Evolutionary conservation across 805 yeast genomes (phyloP), one percentile per base, ranked within the genome.

Genomic region (Ascoidea rubescens): DNA sequence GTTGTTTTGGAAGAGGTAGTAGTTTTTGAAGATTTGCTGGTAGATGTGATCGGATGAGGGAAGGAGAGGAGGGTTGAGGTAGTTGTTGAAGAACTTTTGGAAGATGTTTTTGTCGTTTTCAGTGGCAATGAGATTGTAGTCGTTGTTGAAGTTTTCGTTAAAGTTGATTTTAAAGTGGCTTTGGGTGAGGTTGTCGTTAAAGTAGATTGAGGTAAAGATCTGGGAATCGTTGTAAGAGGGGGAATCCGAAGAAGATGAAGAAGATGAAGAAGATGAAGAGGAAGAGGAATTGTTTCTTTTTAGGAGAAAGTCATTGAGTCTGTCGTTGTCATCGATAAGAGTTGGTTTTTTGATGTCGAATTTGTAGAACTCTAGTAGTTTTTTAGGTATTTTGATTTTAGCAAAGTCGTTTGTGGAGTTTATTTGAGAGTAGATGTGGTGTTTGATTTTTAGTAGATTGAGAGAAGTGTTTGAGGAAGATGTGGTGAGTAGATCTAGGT

Each of bases 231-330:
- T 72, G 43, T 72, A 75, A 55, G 72, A 66, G 52, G 61, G 62
- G 32, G 68, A 71, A 44, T 48, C 44, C 30, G 65, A 71, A 53
- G 74, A 67, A 48, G 53, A 74, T 14, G 78, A 88, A 62, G 91
- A 88, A 58, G 72, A 67, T 1, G 71, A 62, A 2, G 71, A 64
- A 3, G 71, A 61, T 1, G 71, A 64, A 17, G 71, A 62, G 12
- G 57, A 51, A 46, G 62, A 44, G 53, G 52, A 4, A 51, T 58
- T 14, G 60, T 4, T 82, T 95, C 53, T 96, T 91, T 1, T 79
- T 84, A 45, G 95, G 85, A 59, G 98, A 91, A 62, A 76, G 74
- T 0, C 71, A 89, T 54, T 91, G 80, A 66, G 84, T 93, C 7
- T 89, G 28, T 21, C 28, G 28, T 21, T 21, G 28, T 21, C 28